Evolutionary conservation across 805 yeast species (phyloP).

Genomic region (Blastobotrys terrestris): DNA sequence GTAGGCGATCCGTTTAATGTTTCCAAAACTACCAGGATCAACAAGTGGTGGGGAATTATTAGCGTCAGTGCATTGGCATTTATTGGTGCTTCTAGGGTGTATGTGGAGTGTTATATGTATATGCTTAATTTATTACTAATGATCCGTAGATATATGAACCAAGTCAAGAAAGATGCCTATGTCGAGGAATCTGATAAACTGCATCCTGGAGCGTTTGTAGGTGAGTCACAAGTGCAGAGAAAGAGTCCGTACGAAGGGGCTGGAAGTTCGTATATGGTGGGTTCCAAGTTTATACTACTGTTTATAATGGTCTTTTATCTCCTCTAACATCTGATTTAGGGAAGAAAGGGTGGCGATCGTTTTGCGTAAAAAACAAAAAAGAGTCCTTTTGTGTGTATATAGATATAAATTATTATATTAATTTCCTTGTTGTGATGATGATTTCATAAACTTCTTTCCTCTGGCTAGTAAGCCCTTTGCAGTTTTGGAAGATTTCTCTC

Average conservation of each 20-base stretch:
- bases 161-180: constrained; percentile 9
- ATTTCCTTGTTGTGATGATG: not conserved
- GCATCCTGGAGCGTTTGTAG: constrained; percentile 31
- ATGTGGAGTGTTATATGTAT: constrained; percentile 10
- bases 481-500: constrained; percentile 29
- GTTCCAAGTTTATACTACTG: not conserved
- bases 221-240: constrained; percentile 25
- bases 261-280: constrained; percentile 30
- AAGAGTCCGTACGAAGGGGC: constrained; percentile 34
- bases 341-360: constrained; percentile 20
- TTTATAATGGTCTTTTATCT: not conserved
- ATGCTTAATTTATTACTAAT: not conserved
- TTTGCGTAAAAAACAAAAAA: constrained; percentile 1
- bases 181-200: constrained; percentile 11
- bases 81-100: constrained; percentile 25
- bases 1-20: constrained; percentile 11
- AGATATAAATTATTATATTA: not conserved
- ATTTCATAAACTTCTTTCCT: constrained; percentile 21
- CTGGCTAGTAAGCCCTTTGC: constrained; percentile 30
- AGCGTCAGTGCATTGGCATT: constrained; percentile 22
- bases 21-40: constrained; percentile 18
- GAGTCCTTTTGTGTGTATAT: not conserved
- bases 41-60: constrained; percentile 29
- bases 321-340: constrained; percentile 11
- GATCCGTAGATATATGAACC: constrained; percentile 7